Percentiles rank a stretch among this genome's conserved stretches.
Evolutionary conservation across 2,329 filamentous ascomycete species (phyloP).

Genomic region (Albifimbria verrucaria): DNA sequence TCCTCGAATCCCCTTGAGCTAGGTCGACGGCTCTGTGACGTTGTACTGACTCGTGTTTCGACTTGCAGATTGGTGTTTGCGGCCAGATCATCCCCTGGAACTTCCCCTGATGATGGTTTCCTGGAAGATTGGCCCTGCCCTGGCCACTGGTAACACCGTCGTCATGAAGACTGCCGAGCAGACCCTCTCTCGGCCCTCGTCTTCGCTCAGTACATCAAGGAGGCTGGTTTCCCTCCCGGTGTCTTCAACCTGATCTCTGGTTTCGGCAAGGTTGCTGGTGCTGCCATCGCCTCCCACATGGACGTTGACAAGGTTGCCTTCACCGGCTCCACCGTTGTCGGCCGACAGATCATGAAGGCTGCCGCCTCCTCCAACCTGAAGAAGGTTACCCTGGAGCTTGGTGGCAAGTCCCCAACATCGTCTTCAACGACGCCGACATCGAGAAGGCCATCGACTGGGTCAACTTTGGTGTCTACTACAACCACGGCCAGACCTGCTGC

Average conservation of each 20-base stretch:
- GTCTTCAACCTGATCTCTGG: conserved; percentile 77
- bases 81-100: conserved; percentile 91
- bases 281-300: conserved; percentile 73
- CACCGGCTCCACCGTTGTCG: conserved; percentile 72
- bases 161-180: conserved; percentile 76
- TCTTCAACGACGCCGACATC: conserved; percentile 75
- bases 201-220: conserved; percentile 62
- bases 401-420: conserved; percentile 78
- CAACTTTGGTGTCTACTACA: conserved; percentile 67
- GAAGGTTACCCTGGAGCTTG: conserved; percentile 78
- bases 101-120: conserved; percentile 75
- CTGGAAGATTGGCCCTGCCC: conserved; percentile 78
- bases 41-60: conserved; percentile 47
- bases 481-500: conserved; percentile 66
- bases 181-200: conserved; percentile 67
- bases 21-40: neutral
- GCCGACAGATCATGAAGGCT: conserved; percentile 76
- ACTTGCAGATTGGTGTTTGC: conserved; percentile 62
- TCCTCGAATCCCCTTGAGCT: neutral
- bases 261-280: conserved; percentile 74
- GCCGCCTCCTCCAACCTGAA: conserved; percentile 75
- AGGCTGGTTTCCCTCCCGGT: conserved; percentile 76
- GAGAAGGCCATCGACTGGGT: conserved; percentile 76
- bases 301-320: conserved; percentile 81
- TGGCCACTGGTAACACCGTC: conserved; percentile 69